A percentile compares a stretch with the other conserved stretches of the same genome.
phyloP scores from a whole-genome alignment of 2,329 filamentous ascomycete species.

The Geosmithia putterillii region DNA sequence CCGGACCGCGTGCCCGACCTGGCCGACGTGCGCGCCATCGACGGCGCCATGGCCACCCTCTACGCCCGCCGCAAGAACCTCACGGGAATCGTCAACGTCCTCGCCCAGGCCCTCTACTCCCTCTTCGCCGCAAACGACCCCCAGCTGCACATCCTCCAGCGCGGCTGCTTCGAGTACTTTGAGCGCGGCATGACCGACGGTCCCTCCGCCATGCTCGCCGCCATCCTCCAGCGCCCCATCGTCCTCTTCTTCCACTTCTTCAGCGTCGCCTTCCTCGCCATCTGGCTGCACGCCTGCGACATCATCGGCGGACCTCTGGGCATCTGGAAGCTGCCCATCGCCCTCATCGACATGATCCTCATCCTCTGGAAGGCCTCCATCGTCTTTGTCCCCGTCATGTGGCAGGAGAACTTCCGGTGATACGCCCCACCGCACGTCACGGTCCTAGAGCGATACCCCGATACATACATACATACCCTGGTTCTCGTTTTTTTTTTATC shows the following conservation, averaged over 20 bases:
- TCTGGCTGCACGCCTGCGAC: constrained; percentile 48
- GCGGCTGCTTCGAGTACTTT: constrained; percentile 91
- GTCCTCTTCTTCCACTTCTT: constrained; percentile 91
- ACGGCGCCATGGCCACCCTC: constrained; percentile 58
- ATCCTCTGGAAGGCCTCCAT: constrained; percentile 72
- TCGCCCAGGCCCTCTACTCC: constrained; percentile 87
- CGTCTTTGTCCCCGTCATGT: constrained; percentile 75
- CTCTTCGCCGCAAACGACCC: constrained; percentile 79
- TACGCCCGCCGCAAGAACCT: constrained; percentile 80
- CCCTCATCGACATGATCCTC: constrained; percentile 50
- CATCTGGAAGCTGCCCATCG: constrained; percentile 40
- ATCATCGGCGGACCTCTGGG: constrained; percentile 21
- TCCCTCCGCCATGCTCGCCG: constrained; percentile 70
- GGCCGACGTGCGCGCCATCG: constrained; percentile 52
- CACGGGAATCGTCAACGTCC: constrained; percentile 86
- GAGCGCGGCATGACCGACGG: constrained; percentile 62
- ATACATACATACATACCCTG: no score
- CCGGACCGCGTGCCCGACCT: constrained; percentile 59
- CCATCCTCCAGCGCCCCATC: constrained; percentile 64
- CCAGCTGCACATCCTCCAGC: constrained; percentile 68
- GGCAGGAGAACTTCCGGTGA: constrained; percentile 42
- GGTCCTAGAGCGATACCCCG: no score
- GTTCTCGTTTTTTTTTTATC: no score
- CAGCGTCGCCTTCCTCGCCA: constrained; percentile 75
- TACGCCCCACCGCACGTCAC: no score